phyloP scores from a whole-genome alignment of 2,329 filamentous ascomycete genomes.

The Botrytis galanthina region DNA sequence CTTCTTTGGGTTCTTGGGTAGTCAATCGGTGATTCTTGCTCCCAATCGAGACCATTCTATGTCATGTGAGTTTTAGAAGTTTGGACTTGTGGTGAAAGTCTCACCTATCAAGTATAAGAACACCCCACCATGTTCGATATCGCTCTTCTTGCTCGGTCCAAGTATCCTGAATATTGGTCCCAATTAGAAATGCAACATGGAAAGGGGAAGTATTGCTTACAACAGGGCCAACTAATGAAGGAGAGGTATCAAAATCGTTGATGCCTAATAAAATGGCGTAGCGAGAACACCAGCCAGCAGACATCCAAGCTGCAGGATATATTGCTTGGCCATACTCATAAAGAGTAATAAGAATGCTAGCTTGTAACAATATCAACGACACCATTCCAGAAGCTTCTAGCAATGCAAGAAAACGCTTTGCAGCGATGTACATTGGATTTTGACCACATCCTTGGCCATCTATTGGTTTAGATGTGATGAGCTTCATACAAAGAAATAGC shows the following conservation, averaged over 20 bases:
- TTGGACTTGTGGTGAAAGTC: background rate
- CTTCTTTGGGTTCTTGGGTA: constrained; percentile 34
- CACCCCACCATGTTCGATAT: constrained; percentile 48
- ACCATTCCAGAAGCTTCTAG: constrained; percentile 45
- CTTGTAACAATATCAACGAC: constrained; percentile 47
- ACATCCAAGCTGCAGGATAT: constrained; percentile 51
- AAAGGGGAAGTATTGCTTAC: constrained; percentile 31
- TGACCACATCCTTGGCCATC: constrained; percentile 41
- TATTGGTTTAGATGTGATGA: constrained; percentile 42
- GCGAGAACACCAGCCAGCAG: constrained; percentile 45
- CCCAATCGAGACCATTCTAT: constrained; percentile 36
- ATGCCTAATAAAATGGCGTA: constrained; percentile 49
- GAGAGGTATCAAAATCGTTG: constrained; percentile 40
- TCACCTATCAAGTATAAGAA: constrained; percentile 47
- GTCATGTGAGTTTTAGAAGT: constrained; percentile 20
- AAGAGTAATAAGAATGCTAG: constrained; percentile 46
- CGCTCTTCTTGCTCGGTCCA: constrained; percentile 50
- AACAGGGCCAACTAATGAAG: constrained; percentile 41
- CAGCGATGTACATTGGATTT: constrained; percentile 43
- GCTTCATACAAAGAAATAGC: constrained; percentile 50
- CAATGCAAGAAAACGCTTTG: constrained; percentile 44
- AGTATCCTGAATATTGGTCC: constrained; percentile 37
- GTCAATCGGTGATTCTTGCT: constrained; percentile 35
- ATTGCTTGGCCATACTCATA: constrained; percentile 51
- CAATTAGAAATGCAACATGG: constrained; percentile 4